Percentiles rank a stretch among this genome's conserved stretches.
phyloP scores from a whole-genome alignment of 768 basidiomycete species.

The Astraeus odoratus region DNA sequence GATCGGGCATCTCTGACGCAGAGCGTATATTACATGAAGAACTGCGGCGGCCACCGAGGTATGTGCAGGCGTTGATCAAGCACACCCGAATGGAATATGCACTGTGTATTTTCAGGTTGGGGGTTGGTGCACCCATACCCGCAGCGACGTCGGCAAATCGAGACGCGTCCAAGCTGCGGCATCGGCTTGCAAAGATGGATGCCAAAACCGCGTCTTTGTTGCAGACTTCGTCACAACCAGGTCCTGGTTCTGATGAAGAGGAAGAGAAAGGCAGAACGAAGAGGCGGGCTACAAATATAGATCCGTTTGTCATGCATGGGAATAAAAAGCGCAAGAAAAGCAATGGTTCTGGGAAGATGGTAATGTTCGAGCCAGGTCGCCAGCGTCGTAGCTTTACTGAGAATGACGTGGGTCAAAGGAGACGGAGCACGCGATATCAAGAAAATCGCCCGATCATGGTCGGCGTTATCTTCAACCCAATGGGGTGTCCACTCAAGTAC shows the following conservation, averaged over 20 bases:
- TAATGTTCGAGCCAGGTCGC: not conserved
- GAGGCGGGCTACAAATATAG: slow-evolving; percentile 52
- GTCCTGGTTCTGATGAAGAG: slow-evolving; percentile 38
- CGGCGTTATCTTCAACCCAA: slow-evolving; percentile 1
- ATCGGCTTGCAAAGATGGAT: slow-evolving; percentile 43
- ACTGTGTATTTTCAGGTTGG: slow-evolving; percentile 42
- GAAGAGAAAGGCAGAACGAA: slow-evolving; percentile 50
- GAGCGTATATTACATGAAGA: slow-evolving; percentile 59
- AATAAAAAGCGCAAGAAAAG: slow-evolving; percentile 42
- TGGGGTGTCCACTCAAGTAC: not conserved
- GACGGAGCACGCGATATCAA: not conserved
- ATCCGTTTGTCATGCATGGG: slow-evolving; percentile 44
- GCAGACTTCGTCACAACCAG: slow-evolving; percentile 17
- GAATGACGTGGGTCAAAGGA: not conserved
- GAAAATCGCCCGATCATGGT: slow-evolving; percentile 7
- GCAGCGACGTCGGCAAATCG: slow-evolving; percentile 37
- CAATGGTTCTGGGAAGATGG: not conserved
- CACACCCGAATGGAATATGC: not conserved
- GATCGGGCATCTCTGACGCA: slow-evolving; percentile 24
- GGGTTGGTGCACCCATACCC: slow-evolving; percentile 64
- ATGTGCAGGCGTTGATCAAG: not conserved
- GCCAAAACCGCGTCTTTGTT: slow-evolving; percentile 44
- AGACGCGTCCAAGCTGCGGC: slow-evolving; percentile 58
- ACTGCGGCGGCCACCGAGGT: slow-evolving; percentile 69
- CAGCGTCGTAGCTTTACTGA: too few relatives aligned